Base-by-base conservation (phyloP, 192 early-diverging fungal genomes). In the Pilaira anomala region DNA sequence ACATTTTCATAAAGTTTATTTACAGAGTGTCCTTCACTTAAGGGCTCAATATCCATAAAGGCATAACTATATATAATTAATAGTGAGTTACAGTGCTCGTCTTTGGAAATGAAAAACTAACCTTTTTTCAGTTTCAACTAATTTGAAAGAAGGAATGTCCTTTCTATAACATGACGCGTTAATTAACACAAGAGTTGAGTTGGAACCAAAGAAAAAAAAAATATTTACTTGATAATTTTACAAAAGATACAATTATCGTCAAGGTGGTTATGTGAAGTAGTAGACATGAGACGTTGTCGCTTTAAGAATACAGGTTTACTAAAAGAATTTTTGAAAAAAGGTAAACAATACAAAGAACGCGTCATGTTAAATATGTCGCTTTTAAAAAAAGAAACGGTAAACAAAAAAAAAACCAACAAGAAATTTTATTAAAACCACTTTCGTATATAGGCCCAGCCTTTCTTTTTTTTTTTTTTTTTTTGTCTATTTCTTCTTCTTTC, bases 31-130 rank as follows among this genome's bases (percentile, higher is more conserved):
- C 90, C 91, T 36, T 84, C 80, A 45, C 80, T 81, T 36, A 94
- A 69, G 11, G 91, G 92, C 11, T 78, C 78, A 66, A 94, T 85
- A 74, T 94, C 93, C 56, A 94, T 78, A 66, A 96, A 96, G 5
- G 90, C 86, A 66, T 81, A 90, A 29, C 84, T 79, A 21, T 44
- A 52, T 40, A 3, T 19, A 19, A 7, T 2, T 3, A 57, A 57
- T 18, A 22, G 48, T 33, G 14, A 30, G 19, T 13, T 44, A 2
- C 29, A 19, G 9, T 42, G 12, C 49, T 39, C 8, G 30, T 41
- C 3, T 46, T n/a, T n/a, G 7, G 13, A 28, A 30, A 5, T 28
- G 19, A 8, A 28, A 36, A 40, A 19, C 58, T 64, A 66, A 83
- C 82, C 68, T 81, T 60, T 78, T 80, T 53, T 90, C 87, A 8